phyloP scores from a whole-genome alignment of 1,139 yeast genomes.

The Sugiyamaella novakii region DNA sequence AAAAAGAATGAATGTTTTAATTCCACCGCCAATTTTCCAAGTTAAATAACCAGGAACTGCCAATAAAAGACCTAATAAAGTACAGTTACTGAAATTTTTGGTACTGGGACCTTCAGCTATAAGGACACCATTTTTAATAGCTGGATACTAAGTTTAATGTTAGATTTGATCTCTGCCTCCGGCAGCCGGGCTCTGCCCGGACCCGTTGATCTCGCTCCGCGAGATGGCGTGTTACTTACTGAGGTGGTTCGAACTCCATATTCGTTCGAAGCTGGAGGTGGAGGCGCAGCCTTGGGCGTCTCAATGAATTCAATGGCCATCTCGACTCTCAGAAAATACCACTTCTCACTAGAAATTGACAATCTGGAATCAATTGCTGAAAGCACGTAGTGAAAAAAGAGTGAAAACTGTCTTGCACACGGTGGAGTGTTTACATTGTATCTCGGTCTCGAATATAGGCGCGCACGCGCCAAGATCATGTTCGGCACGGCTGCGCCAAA shows the following conservation, averaged over 20 bases:
- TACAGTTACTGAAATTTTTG: conserved; percentile 67
- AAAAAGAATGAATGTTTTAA: conserved; percentile 60
- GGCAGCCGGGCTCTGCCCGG: conserved; percentile 11
- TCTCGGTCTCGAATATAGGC: too few species aligned
- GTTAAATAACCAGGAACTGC: conserved; percentile 66
- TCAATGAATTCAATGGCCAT: conserved; percentile 50
- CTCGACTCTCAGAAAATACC: neutral
- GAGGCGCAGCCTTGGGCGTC: conserved; percentile 60
- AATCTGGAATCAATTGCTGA: neutral
- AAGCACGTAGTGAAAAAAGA: too few species aligned
- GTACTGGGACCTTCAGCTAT: conserved; percentile 94
- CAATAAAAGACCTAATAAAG: conserved; percentile 55
- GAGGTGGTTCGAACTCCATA: conserved; percentile 66
- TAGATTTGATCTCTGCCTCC: conserved; percentile 6
- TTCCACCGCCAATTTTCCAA: conserved; percentile 73
- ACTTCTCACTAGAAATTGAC: neutral
- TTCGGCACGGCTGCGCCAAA: too few species aligned
- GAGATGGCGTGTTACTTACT: conserved; percentile 31
- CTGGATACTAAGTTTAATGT: conserved; percentile 48
- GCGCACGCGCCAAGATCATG: too few species aligned
- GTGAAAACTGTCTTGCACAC: too few species aligned
- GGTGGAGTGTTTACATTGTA: too few species aligned
- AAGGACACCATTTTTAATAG: conserved; percentile 82
- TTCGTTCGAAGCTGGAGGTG: conserved; percentile 52
- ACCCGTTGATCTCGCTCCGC: conserved; percentile 10